Base-by-base conservation (phyloP, 805 yeast species). In the Suhomyces pyralidae region DNA sequence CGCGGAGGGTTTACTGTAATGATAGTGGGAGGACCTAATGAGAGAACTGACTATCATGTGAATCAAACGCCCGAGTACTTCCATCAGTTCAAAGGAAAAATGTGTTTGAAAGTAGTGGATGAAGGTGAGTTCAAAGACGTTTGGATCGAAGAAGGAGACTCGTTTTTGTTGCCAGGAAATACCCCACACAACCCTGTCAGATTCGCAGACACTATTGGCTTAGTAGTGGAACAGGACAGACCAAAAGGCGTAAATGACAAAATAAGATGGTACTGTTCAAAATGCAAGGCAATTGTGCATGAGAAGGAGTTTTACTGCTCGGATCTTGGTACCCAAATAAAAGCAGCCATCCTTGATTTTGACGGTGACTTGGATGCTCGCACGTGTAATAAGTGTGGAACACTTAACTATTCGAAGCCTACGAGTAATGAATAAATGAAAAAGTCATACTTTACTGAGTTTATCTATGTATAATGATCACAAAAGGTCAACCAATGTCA, bases 11-110 rank as follows among this genome's bases (percentile, higher is more conserved):
- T 88, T 66, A 91, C 97, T 0, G 90, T 91, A 36, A 92, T 92
- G 97, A 84, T 91, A 49, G 96, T 92, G 1, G 97, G 97, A 14
- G 97, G 97, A 0, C 97, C 97, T 3, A 92, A 92, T 66, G 96
- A 86, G 62, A 78, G 97, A 53, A 91, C 96, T 0, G 97, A 92
- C 66, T 92, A 90, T 66, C 97, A 92, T 64, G 82, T 92, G 47
- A 92, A 92, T 64, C 96, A 90, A 61, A 92, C 97, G 0, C 97
- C 97, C 0, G 97, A 92, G 63, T 92, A 90, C 82, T 92, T 92
- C 67, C 84, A 86, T 70, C 93, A 88, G 77, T 81, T 86, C 66
- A 89, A 89, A 68, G 97, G 97, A 1, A 75, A 78, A 24, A 91
- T 92, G 96, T 80, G 88, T 19, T 76, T 92, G 56, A 84, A 83